Conservation (phyloP, 179 eudicot species). For the Spinacia oleracea region DNA sequence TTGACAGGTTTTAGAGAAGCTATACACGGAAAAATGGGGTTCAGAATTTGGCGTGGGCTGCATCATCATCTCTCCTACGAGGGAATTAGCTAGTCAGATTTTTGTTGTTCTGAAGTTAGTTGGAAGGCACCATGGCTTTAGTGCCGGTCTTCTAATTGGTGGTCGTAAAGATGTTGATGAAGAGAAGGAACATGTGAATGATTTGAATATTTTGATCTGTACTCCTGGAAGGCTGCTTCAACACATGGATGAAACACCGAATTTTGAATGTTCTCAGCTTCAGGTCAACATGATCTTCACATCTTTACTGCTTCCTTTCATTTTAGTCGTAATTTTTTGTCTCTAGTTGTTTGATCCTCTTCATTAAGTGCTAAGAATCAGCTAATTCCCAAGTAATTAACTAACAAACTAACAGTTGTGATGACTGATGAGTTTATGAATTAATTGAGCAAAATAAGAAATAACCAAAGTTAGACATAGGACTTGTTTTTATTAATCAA, state of each 20-base stretch:
- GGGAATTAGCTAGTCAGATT: slow-evolving; percentile 79
- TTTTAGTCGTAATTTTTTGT: neutral
- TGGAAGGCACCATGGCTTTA: slow-evolving; percentile 76
- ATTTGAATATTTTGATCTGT: slow-evolving; percentile 75
- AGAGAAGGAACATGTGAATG: slow-evolving; percentile 83
- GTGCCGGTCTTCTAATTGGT: slow-evolving; percentile 94
- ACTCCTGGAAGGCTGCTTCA: slow-evolving; percentile 95
- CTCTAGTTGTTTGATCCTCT: neutral
- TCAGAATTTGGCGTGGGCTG: slow-evolving; percentile 89
- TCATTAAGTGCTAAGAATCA: too few relatives aligned
- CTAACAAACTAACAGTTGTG: too few relatives aligned
- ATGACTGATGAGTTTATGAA: too few relatives aligned
- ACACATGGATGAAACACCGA: slow-evolving; percentile 92
- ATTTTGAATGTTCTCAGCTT: slow-evolving; percentile 90
- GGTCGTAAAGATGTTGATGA: slow-evolving; percentile 75
- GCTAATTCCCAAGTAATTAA: too few relatives aligned
- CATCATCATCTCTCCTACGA: slow-evolving; percentile 86
- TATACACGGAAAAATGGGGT: slow-evolving; percentile 77
- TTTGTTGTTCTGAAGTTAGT: slow-evolving; percentile 75
- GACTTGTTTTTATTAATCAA: too few relatives aligned
- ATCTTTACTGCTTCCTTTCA: slow-evolving; percentile 1
- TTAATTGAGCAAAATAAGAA: too few relatives aligned
- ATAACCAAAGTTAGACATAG: too few relatives aligned
- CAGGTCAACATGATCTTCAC: slow-evolving; percentile 56
- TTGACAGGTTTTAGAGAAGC: slow-evolving; percentile 73